A percentile compares a stretch with the other conserved stretches of the same genome.
Conservation (phyloP, 1,284 basidiomycete species). For the Heterobasidion occidentale region DNA sequence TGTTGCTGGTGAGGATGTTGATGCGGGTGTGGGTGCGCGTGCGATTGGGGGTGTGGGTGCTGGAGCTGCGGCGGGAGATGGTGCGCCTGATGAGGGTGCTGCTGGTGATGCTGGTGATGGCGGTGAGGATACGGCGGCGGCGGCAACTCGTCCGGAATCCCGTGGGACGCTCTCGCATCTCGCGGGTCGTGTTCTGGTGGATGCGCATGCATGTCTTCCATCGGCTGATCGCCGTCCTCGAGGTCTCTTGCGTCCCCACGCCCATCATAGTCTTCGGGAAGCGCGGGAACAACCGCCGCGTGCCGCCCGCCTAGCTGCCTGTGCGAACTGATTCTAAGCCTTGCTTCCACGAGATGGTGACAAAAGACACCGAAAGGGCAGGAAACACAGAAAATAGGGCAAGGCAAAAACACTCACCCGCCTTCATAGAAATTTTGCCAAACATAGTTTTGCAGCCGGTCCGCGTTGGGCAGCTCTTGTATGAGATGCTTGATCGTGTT, state of each 20-base stretch:
- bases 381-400: conserved; percentile 1
- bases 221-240: conserved; percentile 6
- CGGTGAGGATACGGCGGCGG: conserved; percentile 4
- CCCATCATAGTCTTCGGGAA: conserved; percentile 59
- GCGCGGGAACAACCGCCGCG: conserved; percentile 67
- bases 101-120: not conserved
- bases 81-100: too few relatives aligned
- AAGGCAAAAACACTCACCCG: conserved; percentile 45
- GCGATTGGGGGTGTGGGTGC: not conserved
- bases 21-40: not conserved
- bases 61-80: not conserved
- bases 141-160: not conserved
- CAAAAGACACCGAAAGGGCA: conserved; percentile 6
- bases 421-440: conserved; percentile 78
- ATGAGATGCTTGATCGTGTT: conserved; percentile 82
- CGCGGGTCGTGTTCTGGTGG: not conserved
- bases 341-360: not conserved
- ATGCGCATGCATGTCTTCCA: not conserved
- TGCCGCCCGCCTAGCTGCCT: conserved; percentile 71
- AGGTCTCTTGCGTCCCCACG: conserved; percentile 1
- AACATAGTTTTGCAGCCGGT: conserved; percentile 66
- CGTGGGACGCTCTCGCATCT: not conserved
- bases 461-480: conserved; percentile 66
- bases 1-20: not conserved
- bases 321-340: not conserved